Evolutionary conservation across 768 basidiomycete genomes (phyloP).

Genomic region (Leccinum imitatum): DNA sequence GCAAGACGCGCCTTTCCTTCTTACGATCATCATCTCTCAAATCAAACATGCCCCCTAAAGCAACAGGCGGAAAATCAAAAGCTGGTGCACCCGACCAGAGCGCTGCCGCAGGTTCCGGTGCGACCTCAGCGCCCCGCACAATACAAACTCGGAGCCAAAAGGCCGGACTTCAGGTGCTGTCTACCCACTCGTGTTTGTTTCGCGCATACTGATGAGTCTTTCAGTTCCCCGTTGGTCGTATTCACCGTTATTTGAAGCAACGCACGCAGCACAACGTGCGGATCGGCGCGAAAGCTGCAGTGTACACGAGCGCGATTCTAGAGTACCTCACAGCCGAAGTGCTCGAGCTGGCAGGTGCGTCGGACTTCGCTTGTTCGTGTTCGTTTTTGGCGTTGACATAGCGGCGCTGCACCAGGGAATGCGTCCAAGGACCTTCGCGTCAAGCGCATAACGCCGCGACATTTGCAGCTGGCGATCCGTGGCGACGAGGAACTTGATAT

Average conservation of each 20-base stretch:
- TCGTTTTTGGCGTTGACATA: background rate
- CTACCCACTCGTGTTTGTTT: background rate
- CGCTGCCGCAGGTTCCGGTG: conserved; percentile 27
- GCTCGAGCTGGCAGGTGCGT: conserved; percentile 87
- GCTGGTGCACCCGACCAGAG: conserved; percentile 35
- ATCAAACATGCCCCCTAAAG: conserved; percentile 47
- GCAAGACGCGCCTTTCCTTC: conserved; percentile 30
- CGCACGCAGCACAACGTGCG: conserved; percentile 92
- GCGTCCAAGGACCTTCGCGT: conserved; percentile 97
- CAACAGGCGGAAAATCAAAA: conserved; percentile 65
- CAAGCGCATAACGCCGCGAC: conserved; percentile 95
- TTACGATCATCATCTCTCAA: conserved; percentile 30
- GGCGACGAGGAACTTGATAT: conserved; percentile 98
- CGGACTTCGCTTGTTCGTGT: background rate
- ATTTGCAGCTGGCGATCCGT: conserved; percentile 93
- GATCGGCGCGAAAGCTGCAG: conserved; percentile 96
- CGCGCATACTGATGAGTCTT: background rate
- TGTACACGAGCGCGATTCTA: conserved; percentile 93
- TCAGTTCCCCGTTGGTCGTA: conserved; percentile 96
- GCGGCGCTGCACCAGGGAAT: conserved; percentile 57
- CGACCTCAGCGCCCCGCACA: conserved; percentile 34
- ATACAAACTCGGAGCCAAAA: conserved; percentile 76
- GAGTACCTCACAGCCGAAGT: conserved; percentile 98
- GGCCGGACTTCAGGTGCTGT: conserved; percentile 80
- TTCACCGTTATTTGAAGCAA: conserved; percentile 92